Evolutionary conservation across 106 monocot species (phyloP).

Genomic region (Allium cepa): DNA sequence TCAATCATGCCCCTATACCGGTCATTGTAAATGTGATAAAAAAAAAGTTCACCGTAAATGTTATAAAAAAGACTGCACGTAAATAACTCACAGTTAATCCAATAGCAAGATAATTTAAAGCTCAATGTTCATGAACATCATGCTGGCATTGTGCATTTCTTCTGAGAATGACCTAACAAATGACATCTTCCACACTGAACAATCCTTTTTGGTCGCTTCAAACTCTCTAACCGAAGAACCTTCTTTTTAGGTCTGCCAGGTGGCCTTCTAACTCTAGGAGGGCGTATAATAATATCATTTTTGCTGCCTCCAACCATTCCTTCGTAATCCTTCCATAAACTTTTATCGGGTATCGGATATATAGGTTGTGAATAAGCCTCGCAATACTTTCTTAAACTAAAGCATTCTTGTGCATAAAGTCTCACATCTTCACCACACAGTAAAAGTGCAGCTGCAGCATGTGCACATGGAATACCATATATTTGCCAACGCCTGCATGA

Average conservation of each 20-base stretch:
- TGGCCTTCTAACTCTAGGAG: conserved; percentile 80
- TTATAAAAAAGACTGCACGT: no score
- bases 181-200: conserved; percentile 98
- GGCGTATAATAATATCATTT: conserved; percentile 58
- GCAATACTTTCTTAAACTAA: conserved; percentile 61
- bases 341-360: conserved; percentile 60
- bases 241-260: conserved; percentile 98
- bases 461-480: conserved; percentile 94
- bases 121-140: conserved; percentile 19
- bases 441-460: conserved; percentile 88
- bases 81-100: no score
- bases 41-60: no score
- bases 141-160: conserved; percentile 74
- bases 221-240: conserved; percentile 79
- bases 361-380: conserved; percentile 80
- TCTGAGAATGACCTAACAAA: conserved; percentile 95
- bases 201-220: conserved; percentile 85
- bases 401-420: conserved; percentile 76
- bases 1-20: no score
- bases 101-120: background rate
- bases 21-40: no score
- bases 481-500: conserved; percentile 96
- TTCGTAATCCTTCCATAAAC: conserved; percentile 50
- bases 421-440: conserved; percentile 88
- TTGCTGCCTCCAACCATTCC: conserved; percentile 37